phyloP scores from a whole-genome alignment of 106 monocot species.

The Apostasia shenzhenica region DNA sequence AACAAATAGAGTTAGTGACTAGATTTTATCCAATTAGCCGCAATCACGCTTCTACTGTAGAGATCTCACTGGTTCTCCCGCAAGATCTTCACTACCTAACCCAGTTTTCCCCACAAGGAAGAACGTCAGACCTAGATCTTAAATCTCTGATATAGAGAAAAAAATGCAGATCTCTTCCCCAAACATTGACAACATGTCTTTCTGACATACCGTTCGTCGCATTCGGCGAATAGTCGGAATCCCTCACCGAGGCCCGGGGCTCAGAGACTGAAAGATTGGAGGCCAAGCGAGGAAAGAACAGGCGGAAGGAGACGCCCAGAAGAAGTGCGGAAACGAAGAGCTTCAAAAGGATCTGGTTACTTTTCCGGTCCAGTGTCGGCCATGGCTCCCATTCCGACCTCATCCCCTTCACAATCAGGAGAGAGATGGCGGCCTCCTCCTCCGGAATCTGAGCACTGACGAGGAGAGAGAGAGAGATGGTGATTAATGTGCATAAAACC shows the following conservation, averaged over 20 bases:
- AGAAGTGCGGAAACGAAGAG: conserved; percentile 34
- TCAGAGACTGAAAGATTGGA: conserved; percentile 2
- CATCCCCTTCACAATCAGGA: conserved; percentile 12
- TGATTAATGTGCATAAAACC: too few relatives aligned
- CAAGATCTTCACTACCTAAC: too few relatives aligned
- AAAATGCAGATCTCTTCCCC: background rate
- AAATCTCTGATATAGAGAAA: background rate
- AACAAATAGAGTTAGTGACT: too few relatives aligned
- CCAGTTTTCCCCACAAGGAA: background rate
- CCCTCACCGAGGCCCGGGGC: background rate
- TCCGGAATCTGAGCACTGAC: too few relatives aligned
- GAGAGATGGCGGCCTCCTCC: too few relatives aligned
- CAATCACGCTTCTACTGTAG: too few relatives aligned
- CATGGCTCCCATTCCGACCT: conserved; percentile 19
- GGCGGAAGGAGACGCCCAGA: conserved; percentile 34
- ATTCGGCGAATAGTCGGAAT: background rate
- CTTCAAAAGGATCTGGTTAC: conserved; percentile 30
- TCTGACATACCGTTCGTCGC: background rate
- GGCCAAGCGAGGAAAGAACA: conserved; percentile 23
- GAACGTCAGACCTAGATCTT: background rate
- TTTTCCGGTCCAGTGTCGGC: conserved; percentile 19
- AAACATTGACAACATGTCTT: background rate
- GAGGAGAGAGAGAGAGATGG: too few relatives aligned
- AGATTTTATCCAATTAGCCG: too few relatives aligned
- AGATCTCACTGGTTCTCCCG: too few relatives aligned